Percentiles rank a stretch among this genome's conserved stretches.
Evolutionary conservation across 225 moss, liverwort and hornwort species (phyloP).

Genomic region (Marchantia paleacea): DNA sequence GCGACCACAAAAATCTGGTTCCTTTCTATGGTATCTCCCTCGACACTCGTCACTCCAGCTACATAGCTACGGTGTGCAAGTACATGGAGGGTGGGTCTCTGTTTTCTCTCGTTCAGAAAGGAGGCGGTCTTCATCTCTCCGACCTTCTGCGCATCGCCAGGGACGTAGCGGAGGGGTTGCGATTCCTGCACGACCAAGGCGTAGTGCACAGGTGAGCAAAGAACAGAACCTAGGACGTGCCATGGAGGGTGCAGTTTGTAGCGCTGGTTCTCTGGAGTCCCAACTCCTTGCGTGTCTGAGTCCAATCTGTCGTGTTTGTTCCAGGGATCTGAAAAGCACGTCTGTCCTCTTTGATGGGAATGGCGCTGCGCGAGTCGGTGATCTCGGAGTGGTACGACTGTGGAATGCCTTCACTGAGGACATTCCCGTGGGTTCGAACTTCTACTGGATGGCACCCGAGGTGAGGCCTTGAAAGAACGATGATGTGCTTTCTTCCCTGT

Average conservation of each 20-base stretch:
- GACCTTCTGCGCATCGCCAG: conserved; percentile 28
- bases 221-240: no score
- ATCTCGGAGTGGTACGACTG: conserved; percentile 23
- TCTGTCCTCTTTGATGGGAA: conserved; percentile 26
- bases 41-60: conserved; percentile 30
- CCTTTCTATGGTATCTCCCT: conserved; percentile 34
- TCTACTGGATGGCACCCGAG: conserved; percentile 35
- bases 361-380: conserved; percentile 29
- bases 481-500: neutral
- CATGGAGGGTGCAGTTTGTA: neutral
- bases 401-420: conserved; percentile 25
- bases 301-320: neutral
- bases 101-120: conserved; percentile 13
- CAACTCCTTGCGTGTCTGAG: neutral
- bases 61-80: conserved; percentile 32
- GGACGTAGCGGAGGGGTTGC: conserved; percentile 33
- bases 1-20: conserved; percentile 27
- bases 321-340: conserved; percentile 28
- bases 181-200: conserved; percentile 29
- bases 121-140: conserved; percentile 6
- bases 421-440: conserved; percentile 2
- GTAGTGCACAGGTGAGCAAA: conserved; percentile 32
- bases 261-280: neutral
- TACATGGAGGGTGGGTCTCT: conserved; percentile 30
- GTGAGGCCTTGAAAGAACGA: neutral